These are phyloP conservation scores for Pholiota microspora DNA, from an alignment of 768 basidiomycete genomes.

Conservation along the genomic window DNA sequence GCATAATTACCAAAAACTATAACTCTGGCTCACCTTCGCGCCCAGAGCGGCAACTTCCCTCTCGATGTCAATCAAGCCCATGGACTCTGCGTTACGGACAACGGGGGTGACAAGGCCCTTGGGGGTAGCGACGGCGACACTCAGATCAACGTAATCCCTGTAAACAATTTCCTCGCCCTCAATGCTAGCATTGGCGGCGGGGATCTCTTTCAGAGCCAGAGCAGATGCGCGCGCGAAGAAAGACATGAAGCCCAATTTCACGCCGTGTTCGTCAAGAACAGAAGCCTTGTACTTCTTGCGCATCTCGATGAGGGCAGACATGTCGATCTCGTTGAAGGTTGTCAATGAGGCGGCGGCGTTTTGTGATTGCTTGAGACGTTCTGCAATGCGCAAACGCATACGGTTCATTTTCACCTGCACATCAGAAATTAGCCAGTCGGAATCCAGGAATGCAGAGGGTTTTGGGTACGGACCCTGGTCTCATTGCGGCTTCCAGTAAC, in stretches of 20 bases:
- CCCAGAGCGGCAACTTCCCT: slow-evolving; percentile 88
- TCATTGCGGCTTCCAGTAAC: slow-evolving; percentile 64
- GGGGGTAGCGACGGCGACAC: slow-evolving; percentile 95
- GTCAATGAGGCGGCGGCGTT: slow-evolving; percentile 95
- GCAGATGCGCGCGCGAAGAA: slow-evolving; percentile 89
- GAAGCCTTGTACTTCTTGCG: slow-evolving; percentile 92
- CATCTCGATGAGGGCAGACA: slow-evolving; percentile 93
- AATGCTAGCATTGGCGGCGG: slow-evolving; percentile 90
- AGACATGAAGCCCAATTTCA: slow-evolving; percentile 98
- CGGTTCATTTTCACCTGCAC: slow-evolving; percentile 96
- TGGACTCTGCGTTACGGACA: slow-evolving; percentile 82
- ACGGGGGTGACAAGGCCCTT: slow-evolving; percentile 98
- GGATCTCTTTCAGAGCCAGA: slow-evolving; percentile 88
- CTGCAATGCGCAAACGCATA: slow-evolving; percentile 96
- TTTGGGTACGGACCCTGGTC: slow-evolving; percentile 62
- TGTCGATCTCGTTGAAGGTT: slow-evolving; percentile 99
- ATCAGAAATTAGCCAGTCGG: neutral
- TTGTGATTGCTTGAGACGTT: slow-evolving; percentile 97
- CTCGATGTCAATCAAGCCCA: slow-evolving; percentile 91
- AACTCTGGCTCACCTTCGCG: slow-evolving; percentile 61
- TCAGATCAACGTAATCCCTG: slow-evolving; percentile 88
- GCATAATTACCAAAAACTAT: no score
- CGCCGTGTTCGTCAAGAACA: slow-evolving; percentile 85
- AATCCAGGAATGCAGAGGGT: neutral
- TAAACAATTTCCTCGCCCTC: slow-evolving; percentile 95